These are phyloP conservation scores for Themeda triandra DNA, from an alignment of 176 grass and related monocot genomes.

Conservation along the genomic window DNA sequence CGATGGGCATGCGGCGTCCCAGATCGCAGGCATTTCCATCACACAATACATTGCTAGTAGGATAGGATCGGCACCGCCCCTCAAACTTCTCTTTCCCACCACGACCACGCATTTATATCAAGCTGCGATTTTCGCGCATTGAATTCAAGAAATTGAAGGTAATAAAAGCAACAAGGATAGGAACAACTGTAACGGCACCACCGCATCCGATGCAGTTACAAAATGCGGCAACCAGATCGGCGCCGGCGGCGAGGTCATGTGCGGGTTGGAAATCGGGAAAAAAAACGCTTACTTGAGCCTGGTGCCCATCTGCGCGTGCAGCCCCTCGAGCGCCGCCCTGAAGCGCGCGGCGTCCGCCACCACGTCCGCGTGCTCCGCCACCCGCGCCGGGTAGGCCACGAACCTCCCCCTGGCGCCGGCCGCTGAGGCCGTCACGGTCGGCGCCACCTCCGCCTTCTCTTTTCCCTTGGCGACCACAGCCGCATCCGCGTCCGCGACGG, in stretches of 20 bases:
- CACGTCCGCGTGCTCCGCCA: constrained; percentile 30
- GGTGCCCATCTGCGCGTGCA: constrained; percentile 56
- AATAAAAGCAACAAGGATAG: constrained; percentile 17
- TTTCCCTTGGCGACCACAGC: constrained; percentile 22
- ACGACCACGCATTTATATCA: constrained; percentile 27
- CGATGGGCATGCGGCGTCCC: not conserved
- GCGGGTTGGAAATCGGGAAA: not conserved
- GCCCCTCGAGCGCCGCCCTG: constrained; percentile 42
- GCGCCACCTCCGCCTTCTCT: constrained; percentile 30
- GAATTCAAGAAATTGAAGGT: constrained; percentile 9
- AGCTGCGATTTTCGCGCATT: constrained; percentile 20
- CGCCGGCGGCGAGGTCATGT: not conserved
- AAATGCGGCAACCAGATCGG: constrained; percentile 30
- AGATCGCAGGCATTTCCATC: constrained; percentile 32
- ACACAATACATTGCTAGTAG: not conserved
- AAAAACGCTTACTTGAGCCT: constrained; percentile 40
- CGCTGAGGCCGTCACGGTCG: not conserved
- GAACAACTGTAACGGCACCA: not conserved
- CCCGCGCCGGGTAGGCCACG: constrained; percentile 36
- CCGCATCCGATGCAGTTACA: constrained; percentile 1
- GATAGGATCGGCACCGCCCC: not conserved
- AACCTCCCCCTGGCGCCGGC: constrained; percentile 7
- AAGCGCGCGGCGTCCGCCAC: constrained; percentile 39
- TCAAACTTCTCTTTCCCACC: constrained; percentile 28
- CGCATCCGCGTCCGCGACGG: not conserved